phyloP scores from a whole-genome alignment of 2,329 filamentous ascomycete genomes.

The Didymosphaeria variabile region DNA sequence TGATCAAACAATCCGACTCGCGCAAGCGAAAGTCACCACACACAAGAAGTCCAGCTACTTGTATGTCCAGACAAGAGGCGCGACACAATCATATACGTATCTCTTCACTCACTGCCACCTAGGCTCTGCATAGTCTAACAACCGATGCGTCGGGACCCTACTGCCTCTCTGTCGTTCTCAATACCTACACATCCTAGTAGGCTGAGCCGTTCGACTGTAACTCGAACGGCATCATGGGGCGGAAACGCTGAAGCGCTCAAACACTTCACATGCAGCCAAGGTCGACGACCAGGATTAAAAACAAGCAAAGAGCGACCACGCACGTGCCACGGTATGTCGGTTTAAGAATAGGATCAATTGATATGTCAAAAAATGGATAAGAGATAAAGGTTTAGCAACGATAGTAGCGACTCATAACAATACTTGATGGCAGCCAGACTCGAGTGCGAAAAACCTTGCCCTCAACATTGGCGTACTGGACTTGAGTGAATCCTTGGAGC shows the following conservation, averaged over 20 bases:
- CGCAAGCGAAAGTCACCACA: background rate
- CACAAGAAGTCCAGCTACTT: slow-evolving; percentile 1
- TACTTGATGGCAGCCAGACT: no score
- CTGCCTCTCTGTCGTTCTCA: background rate
- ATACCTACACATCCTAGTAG: background rate
- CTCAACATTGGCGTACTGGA: no score
- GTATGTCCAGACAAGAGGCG: background rate
- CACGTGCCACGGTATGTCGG: no score
- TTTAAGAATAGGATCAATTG: background rate
- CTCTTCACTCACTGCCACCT: background rate
- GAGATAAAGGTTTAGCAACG: no score
- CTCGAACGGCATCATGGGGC: slow-evolving; percentile 13
- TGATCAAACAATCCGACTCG: background rate
- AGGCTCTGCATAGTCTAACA: background rate
- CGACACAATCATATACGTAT: slow-evolving; percentile 3
- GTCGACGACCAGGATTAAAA: background rate
- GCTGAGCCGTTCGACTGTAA: slow-evolving; percentile 9
- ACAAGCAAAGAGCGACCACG: background rate
- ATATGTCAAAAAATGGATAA: no score
- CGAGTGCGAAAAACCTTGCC: no score
- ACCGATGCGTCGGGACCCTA: background rate
- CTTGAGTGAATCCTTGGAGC: no score
- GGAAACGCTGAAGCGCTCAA: slow-evolving; percentile 8
- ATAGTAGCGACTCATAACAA: no score
- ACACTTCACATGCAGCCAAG: background rate